Base-by-base conservation (phyloP, 176 grass and related monocot species). In the Oryza glumipatula region DNA sequence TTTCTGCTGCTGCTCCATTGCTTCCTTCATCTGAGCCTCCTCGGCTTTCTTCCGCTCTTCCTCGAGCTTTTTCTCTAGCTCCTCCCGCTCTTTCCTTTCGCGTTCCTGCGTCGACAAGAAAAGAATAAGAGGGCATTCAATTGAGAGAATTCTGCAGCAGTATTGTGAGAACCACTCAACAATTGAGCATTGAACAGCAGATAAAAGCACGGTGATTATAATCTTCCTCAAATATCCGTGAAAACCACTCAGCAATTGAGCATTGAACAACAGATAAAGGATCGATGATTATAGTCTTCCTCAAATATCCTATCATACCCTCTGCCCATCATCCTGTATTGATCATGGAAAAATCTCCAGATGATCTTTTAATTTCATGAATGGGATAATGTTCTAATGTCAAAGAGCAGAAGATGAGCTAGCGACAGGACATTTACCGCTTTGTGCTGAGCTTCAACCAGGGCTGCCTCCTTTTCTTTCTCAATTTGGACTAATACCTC, bases 21-120 rank as follows among this genome's bases (percentile, higher is more conserved):
- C 96, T 92, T 90, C 86, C 89, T 86, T 95, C 85, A 76, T 92
- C 84, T 88, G 82, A 14, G 93, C 85, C 86, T 92, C 96, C 77
- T 99, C 91, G 1, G 91, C 96, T 80, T 88, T 99, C 86, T 94
- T 96, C 78, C 47, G 78, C 56, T 99, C 92, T 73, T 99, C 96
- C 63, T 94, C 91, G 0, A 92, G 89, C 88, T 94, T 99, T 87
- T 91, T 94, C 65, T 99, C 93, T 52, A 88, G 41, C 75, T 96
- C 91, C 78, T 94, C 96, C n/a, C 80, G 79, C 84, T 99, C 86
- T 81, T 83, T 94, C 58, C 80, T 90, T 64, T 94, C 86, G 63
- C 86, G 86, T 85, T 99, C 96, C 96, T 99, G 78, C 38, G 72
- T 17, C 16, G n/a, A 71, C 46, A 79, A 24, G 35, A 75, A 28